Evolutionary conservation across 2,329 filamentous ascomycete species (phyloP), one percentile per base, ranked within the genome.

Genomic region (Phyllosticta capitalensis): DNA sequence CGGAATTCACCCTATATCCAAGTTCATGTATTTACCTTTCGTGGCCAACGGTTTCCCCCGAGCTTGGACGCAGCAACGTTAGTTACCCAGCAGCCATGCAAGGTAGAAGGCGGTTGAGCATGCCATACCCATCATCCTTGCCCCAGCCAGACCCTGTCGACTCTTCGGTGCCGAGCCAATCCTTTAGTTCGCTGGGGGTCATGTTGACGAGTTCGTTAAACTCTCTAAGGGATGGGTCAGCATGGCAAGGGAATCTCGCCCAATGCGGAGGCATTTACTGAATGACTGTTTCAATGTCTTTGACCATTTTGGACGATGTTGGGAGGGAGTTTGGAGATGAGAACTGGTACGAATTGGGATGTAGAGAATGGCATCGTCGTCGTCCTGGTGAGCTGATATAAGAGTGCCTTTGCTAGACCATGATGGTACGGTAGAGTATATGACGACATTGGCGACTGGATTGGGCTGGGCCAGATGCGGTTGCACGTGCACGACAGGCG

Each of bases 141-240:
- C 71, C 71, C 83, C 82, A 86, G 2, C 85, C 84, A 1, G 83
- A 78, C 19, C 75, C 77, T 54, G 76, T 75, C 9, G 83, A 86
- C 30, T 83, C 77, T n/a, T 80, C 77, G 6, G 78, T 76, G 62
- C 81, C 77, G 22, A 87, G 78, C 85, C 84, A 87, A 22, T 78
- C 74, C 65, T 83, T 77, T 17, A 88, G 77, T 63, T 87, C 83
- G 1, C 76, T 69, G 1, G 83, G 75, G 10, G 76, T 79, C 84
- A 88, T 87, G 69, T 87, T 87, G 69, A 87, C 83, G 53, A 86
- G 71, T 48, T 82, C 77, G 62, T 87, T 86, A 76, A 86, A 88
- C 67, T 87, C 83, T 55, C 79, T 78, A 54, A 30, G 55, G 52
- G 19, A 51, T 56, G 6, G 20, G 22, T 12, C 49, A 17, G 55